Evolutionary conservation across 139 green algal genomes (phyloP), one percentile per base, ranked within the genome.

Genomic region (Chlamydomonas incerta): DNA sequence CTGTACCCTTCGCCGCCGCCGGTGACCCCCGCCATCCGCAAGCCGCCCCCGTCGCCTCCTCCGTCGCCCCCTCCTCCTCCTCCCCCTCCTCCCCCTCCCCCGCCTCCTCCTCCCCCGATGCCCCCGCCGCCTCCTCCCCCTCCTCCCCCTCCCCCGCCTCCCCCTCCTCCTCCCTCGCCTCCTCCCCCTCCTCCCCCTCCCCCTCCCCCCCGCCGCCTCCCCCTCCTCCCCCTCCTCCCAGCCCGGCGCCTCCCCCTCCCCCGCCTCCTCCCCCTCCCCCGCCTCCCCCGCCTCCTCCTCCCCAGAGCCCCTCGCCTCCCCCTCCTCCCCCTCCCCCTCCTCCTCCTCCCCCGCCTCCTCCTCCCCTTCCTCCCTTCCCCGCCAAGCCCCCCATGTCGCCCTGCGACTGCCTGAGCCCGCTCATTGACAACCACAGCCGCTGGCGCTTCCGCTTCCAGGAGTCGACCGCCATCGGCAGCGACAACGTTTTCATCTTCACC

Each of bases 401-500:
- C 15, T 81, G 82, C 52, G 87, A 91, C 55, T 91, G 87, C 76
- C 77, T 91, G 31, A 89, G 82, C 65, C 82, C 87, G 2, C 35
- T 91, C n/a, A 73, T 91, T 20, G 83, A 88, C 23, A 87, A 83
- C 72, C 65, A 76, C 55, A 85, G 58, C 9, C 29, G 62, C 15
- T 91, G 87, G 87, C 75, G 83, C 21, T 85, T 91, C 72, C 72
- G 57, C 15, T 91, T 91, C 57, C 57, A 81, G 29, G 33, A 87
- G 31, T 74, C 87, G 10, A 63, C 69, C 6, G 60, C 68, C 8
- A 14, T 87, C 11, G 63, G 29, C 34, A 26, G 69, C 24, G 67
- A 31, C 33, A 68, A 34, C n/a, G 46, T 69, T 0, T 85, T 77
- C 52, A 57, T 77, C 31, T 85, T 85, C 31, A 76, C 66, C 1